Conservation (phyloP, 2,329 filamentous ascomycete genomes). For the Aspergillus melleus region DNA sequence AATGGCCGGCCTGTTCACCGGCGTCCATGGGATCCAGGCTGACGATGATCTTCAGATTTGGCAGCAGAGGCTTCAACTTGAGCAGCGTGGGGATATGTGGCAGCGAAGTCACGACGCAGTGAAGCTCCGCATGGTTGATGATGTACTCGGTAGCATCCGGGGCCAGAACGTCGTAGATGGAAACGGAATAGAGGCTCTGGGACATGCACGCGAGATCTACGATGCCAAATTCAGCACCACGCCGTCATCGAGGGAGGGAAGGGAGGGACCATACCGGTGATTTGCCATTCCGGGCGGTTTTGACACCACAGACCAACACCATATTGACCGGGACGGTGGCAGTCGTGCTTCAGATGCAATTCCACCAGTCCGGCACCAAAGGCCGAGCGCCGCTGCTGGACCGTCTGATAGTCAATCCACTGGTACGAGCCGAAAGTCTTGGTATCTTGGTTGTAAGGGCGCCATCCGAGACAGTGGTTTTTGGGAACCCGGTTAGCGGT, state of each 20-base stretch:
- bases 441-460: constrained; percentile 73
- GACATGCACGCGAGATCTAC: constrained; percentile 82
- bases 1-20: constrained; percentile 73
- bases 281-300: constrained; percentile 87
- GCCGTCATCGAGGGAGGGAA: not conserved
- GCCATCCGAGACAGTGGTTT: constrained; percentile 73
- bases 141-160: constrained; percentile 92
- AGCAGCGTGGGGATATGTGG: constrained; percentile 79
- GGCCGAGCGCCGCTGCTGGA: constrained; percentile 77
- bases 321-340: constrained; percentile 63
- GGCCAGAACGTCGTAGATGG: constrained; percentile 93
- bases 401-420: constrained; percentile 80
- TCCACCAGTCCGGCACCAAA: constrained; percentile 84
- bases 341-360: constrained; percentile 71
- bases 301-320: constrained; percentile 83
- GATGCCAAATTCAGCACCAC: not conserved
- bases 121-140: constrained; percentile 81
- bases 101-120: constrained; percentile 74
- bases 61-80: constrained; percentile 74
- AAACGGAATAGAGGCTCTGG: constrained; percentile 85
- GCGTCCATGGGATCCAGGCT: constrained; percentile 79
- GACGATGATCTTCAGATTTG: constrained; percentile 82
- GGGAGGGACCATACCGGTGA: constrained; percentile 59
- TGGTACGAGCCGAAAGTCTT: constrained; percentile 75
- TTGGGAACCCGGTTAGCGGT: constrained; percentile 63